Percentiles rank a stretch among this genome's conserved stretches.
phyloP scores from a whole-genome alignment of 2,329 filamentous ascomycete genomes.

The Fusarium concolor region DNA sequence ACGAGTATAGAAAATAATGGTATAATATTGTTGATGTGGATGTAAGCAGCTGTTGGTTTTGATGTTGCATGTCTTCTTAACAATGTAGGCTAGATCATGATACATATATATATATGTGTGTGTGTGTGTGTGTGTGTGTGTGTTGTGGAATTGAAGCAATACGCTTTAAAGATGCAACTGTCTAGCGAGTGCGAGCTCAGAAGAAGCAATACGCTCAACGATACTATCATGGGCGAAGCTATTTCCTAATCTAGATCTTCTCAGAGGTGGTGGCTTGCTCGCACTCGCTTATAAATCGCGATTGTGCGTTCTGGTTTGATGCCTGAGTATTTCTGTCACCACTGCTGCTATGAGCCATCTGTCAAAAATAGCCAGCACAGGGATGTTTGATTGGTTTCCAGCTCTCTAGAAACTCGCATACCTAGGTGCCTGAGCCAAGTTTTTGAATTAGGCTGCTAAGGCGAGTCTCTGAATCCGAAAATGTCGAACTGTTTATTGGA shows the following conservation, averaged over 20 bases:
- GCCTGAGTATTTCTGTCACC: background rate
- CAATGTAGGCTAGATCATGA: background rate
- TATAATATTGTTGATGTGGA: background rate
- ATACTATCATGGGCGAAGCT: background rate
- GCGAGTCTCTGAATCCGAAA: background rate
- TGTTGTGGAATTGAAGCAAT: background rate
- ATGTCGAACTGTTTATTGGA: background rate
- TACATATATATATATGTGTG: background rate
- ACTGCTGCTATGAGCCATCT: background rate
- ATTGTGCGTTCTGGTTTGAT: background rate
- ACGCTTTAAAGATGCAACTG: background rate
- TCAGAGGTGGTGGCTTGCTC: slow-evolving; percentile 17
- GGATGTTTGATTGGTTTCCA: background rate
- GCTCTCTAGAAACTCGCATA: background rate
- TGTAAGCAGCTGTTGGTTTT: background rate
- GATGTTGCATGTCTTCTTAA: background rate
- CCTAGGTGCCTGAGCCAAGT: background rate
- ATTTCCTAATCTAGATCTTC: background rate
- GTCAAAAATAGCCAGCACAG: background rate
- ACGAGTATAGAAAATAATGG: too few species aligned
- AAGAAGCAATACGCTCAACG: background rate
- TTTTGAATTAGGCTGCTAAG: background rate
- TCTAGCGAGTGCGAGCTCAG: slow-evolving; percentile 28
- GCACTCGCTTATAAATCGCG: slow-evolving; percentile 29
- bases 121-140: background rate